A percentile compares a stretch with the other conserved stretches of the same genome.
Evolutionary conservation across 495 filamentous ascomycete species (phyloP).

Genomic region (Talaromyces liani): DNA sequence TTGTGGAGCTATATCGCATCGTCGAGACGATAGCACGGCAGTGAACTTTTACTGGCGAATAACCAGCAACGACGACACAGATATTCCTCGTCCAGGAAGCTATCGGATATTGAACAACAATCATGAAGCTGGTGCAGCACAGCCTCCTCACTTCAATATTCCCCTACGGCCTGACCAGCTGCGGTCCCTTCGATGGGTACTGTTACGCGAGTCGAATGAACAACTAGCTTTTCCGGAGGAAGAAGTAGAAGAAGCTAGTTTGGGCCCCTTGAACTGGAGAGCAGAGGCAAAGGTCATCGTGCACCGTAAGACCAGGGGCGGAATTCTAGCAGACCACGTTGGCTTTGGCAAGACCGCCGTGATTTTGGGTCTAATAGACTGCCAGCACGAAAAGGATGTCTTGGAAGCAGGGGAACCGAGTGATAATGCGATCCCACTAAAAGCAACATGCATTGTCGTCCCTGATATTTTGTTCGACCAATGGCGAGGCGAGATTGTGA

Average conservation of each 20-base stretch:
- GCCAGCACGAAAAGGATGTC: constrained; percentile 21
- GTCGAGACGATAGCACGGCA: constrained; percentile 6
- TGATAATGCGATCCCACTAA: constrained; percentile 38
- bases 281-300: constrained; percentile 45
- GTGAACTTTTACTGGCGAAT: constrained; percentile 43
- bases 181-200: constrained; percentile 61
- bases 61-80: constrained; percentile 19
- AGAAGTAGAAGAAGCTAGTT: constrained; percentile 61
- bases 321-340: constrained; percentile 68
- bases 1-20: constrained; percentile 15
- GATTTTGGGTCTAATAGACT: constrained; percentile 58
- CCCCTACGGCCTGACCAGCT: constrained; percentile 47
- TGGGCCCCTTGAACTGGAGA: constrained; percentile 53
- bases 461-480: constrained; percentile 57
- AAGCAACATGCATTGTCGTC: constrained; percentile 64
- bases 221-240: constrained; percentile 47
- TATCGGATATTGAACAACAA: constrained; percentile 32
- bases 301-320: constrained; percentile 47
- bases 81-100: constrained; percentile 31
- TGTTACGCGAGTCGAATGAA: constrained; percentile 45
- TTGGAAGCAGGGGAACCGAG: constrained; percentile 2
- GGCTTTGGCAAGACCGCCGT: constrained; percentile 79
- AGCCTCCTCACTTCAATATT: constrained; percentile 34
- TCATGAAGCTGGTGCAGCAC: constrained; percentile 22
- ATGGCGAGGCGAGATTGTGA: constrained; percentile 55